phyloP scores from a whole-genome alignment of 2,329 filamentous ascomycete species.

The Thelonectria discophora region DNA sequence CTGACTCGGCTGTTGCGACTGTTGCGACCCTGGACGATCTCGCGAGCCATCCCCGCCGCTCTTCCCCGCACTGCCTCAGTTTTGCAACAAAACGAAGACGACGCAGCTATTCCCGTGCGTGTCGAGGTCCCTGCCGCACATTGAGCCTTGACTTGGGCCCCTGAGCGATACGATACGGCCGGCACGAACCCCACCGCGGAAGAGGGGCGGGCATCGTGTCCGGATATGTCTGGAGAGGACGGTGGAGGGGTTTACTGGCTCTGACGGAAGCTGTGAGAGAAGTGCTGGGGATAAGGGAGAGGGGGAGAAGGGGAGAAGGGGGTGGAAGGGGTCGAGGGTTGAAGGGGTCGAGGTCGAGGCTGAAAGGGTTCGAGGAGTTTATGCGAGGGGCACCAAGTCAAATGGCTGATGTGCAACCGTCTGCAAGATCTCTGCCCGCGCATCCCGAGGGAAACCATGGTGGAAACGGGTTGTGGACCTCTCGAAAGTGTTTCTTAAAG shows the following conservation, averaged over 20 bases:
- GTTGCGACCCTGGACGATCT: slow-evolving; percentile 6
- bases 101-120: not conserved
- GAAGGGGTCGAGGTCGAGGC: not conserved
- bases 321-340: too few relatives aligned
- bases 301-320: too few relatives aligned
- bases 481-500: not conserved
- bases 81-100: slow-evolving; percentile 7
- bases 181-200: slow-evolving; percentile 14
- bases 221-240: not conserved
- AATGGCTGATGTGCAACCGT: not conserved
- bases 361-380: not conserved
- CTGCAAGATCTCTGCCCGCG: slow-evolving; percentile 8
- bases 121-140: slow-evolving; percentile 7
- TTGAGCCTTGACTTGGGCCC: slow-evolving; percentile 17
- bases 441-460: not conserved
- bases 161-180: slow-evolving; percentile 15
- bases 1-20: slow-evolving; percentile 2
- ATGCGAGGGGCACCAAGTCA: too few relatives aligned
- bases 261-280: slow-evolving; percentile 25
- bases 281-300: slow-evolving; percentile 5
- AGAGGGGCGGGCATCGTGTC: slow-evolving; percentile 21
- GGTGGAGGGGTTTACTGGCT: slow-evolving; percentile 14
- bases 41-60: slow-evolving; percentile 13
- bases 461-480: slow-evolving; percentile 16
- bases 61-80: slow-evolving; percentile 24